Evolutionary conservation across 2,329 filamentous ascomycete species (phyloP).

Genomic region (Neofusicoccum laricinum): DNA sequence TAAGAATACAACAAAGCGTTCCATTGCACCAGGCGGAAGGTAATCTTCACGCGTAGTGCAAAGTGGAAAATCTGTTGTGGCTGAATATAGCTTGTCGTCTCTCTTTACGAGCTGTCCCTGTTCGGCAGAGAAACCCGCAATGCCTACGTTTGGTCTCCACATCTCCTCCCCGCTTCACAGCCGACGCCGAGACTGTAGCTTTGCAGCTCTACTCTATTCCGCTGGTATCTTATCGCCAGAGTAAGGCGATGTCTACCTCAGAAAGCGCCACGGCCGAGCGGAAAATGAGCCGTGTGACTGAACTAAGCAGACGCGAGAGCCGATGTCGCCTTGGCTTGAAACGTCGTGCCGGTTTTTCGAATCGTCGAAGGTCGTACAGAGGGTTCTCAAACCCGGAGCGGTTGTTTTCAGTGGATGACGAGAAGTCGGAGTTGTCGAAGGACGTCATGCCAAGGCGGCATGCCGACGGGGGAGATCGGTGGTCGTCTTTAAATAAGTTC

Average conservation of each 20-base stretch:
- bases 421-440: not conserved
- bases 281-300: not conserved
- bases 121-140: not conserved
- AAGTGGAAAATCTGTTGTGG: not conserved
- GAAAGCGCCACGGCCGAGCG: not conserved
- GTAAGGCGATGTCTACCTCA: no score
- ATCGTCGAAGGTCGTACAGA: not conserved
- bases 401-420: not conserved
- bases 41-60: not conserved
- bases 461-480: not conserved
- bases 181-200: no score
- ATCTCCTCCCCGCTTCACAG: not conserved
- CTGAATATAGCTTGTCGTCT: not conserved
- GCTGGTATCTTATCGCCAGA: no score
- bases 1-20: not conserved
- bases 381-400: not conserved
- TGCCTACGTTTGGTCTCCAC: not conserved
- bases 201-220: no score
- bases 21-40: not conserved
- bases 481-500: not conserved
- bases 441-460: not conserved
- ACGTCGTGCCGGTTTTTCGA: not conserved
- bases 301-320: not conserved
- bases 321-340: not conserved
- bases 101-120: not conserved